Conservation (phyloP, 2,329 filamentous ascomycete genomes). For the Aquanectria penicillioides region DNA sequence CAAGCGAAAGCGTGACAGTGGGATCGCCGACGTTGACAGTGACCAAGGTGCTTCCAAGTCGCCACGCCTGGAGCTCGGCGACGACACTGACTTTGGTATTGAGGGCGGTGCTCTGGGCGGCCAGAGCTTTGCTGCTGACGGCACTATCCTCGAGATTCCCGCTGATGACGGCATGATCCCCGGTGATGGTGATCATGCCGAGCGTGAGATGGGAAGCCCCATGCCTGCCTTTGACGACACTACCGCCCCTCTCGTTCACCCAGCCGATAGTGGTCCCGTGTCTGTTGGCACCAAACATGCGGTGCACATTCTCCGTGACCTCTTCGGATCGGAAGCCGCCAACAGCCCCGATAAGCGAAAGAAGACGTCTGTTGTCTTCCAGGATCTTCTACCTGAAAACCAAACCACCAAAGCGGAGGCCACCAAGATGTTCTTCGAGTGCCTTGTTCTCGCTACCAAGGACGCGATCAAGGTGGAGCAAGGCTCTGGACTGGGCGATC, state of each 20-base stretch:
- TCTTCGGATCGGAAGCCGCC: slow-evolving; percentile 80
- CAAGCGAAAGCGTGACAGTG: slow-evolving; percentile 94
- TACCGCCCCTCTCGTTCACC: slow-evolving; percentile 78
- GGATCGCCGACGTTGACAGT: slow-evolving; percentile 80
- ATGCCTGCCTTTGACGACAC: slow-evolving; percentile 81
- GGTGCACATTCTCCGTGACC: slow-evolving; percentile 90
- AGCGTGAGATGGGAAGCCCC: slow-evolving; percentile 55
- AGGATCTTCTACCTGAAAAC: slow-evolving; percentile 86
- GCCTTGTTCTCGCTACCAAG: slow-evolving; percentile 94
- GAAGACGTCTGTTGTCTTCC: slow-evolving; percentile 84
- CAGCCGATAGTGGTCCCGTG: slow-evolving; percentile 85
- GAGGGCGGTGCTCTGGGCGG: slow-evolving; percentile 61
- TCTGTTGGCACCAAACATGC: slow-evolving; percentile 94
- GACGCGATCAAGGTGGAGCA: slow-evolving; percentile 98
- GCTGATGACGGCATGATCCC: slow-evolving; percentile 63
- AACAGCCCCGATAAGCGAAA: slow-evolving; percentile 77
- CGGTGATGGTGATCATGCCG: slow-evolving; percentile 58
- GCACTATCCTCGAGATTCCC: slow-evolving; percentile 72
- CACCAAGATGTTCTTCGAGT: slow-evolving; percentile 99
- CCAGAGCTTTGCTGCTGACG: slow-evolving; percentile 65
- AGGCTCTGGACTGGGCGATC: slow-evolving; percentile 76
- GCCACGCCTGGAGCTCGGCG: slow-evolving; percentile 74
- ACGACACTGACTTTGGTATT: slow-evolving; percentile 66
- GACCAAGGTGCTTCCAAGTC: slow-evolving; percentile 73
- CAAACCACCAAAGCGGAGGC: slow-evolving; percentile 87